Evolutionary conservation across 2,329 filamentous ascomycete genomes (phyloP).

Genomic region (Ophiostoma himal-ulmi): DNA sequence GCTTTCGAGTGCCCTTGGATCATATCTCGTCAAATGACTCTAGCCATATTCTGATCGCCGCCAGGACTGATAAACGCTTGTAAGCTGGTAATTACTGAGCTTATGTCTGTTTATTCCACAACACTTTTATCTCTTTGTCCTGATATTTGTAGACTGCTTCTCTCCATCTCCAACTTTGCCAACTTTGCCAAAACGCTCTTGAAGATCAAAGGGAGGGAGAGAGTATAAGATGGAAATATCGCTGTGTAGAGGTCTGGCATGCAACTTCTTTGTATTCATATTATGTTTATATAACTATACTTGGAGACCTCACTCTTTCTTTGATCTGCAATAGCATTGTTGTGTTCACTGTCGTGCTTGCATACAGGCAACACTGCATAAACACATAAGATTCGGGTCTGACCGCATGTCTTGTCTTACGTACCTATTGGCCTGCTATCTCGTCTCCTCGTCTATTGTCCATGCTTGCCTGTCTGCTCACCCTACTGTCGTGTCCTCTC

Average conservation of each 20-base stretch:
- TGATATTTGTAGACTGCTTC: background rate
- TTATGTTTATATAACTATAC: background rate
- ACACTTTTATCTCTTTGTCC: background rate
- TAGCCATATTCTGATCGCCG: too few species aligned
- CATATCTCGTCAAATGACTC: too few species aligned
- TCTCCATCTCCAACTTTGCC: too few species aligned
- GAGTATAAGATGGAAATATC: background rate
- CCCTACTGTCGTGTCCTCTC: background rate
- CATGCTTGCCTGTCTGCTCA: background rate
- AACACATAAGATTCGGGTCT: background rate
- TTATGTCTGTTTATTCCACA: too few species aligned
- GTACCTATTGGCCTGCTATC: background rate
- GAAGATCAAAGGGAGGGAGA: background rate
- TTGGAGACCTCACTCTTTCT: background rate
- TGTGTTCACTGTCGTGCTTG: background rate
- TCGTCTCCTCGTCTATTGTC: too few species aligned
- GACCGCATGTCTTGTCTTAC: background rate
- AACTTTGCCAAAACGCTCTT: too few species aligned
- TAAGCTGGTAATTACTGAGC: too few species aligned
- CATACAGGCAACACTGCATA: background rate
- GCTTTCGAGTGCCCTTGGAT: too few species aligned
- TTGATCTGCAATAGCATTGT: background rate
- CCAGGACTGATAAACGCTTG: too few species aligned
- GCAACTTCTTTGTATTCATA: background rate
- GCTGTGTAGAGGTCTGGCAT: background rate